Base-by-base conservation (phyloP, 371 early-diverging fungal species). In the Amoeboaphelidium occidentale region DNA sequence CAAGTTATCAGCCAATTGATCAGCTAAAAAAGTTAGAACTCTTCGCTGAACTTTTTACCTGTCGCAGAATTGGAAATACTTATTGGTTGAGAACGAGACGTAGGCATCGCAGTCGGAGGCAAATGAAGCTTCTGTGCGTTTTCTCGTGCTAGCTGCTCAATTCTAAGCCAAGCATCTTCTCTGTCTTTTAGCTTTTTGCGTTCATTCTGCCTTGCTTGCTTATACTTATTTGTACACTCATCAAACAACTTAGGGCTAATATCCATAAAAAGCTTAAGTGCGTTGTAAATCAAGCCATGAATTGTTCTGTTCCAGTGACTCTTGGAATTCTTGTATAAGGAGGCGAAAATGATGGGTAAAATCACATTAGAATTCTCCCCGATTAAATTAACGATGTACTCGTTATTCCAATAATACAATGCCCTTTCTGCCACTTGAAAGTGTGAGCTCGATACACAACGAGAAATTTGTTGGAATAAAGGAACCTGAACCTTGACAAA, bases 391-490 rank as follows among this genome's bases (percentile, higher is more conserved):
- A 86, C 78, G 59, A 93, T 83, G 54, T 85, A 89, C 54, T 85
- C 88, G 59, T 93, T 94, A 67, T 89, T 92, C 91, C 92, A 94
- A 60, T 82, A 86, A 51, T 78, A 81, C 43, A 94, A 67, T 28
- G 93, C 90, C 50, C 96, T 73, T 66, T 94, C 96, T 45, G 93
- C 92, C 10, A 79, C 87, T 81, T 96, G 96, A 62, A 91, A 96
- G 61, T 96, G 94, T 21, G 83, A 81, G 55, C 85, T 85, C 22
- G 84, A 71, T n/a, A 91, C 75, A 61, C 88, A 96, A 43, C 72
- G 68, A 17, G 87, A 74, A 20, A 96, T 70, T 58, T 85, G 87
- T 54, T 78, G 74, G 60, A 91, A 92, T 23, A 96, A 61, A 13
- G 88, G 87, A 6, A 73, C 74, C 63, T 82, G 79, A 48, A 94